These are phyloP conservation scores for Pyrenophora seminiperda DNA, from an alignment of 2,329 filamentous ascomycete genomes.

Conservation along the genomic window DNA sequence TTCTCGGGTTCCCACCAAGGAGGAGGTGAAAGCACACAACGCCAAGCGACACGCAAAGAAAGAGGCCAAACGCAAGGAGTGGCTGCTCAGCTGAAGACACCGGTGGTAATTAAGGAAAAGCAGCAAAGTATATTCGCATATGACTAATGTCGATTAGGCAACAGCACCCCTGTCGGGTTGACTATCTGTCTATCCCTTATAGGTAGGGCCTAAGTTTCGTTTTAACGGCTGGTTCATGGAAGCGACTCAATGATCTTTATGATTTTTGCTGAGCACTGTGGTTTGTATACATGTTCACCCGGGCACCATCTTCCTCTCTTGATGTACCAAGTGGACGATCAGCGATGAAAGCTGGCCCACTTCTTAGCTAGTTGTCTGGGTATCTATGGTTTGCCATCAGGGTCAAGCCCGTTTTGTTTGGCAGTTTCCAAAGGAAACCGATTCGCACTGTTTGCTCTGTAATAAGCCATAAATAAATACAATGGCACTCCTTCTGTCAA, in stretches of 20 bases:
- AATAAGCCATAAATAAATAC: constrained; percentile 8
- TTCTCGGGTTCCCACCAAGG: constrained; percentile 80
- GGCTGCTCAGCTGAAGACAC: constrained; percentile 75
- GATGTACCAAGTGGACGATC: constrained; percentile 5
- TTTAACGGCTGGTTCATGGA: constrained; percentile 6
- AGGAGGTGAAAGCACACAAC: constrained; percentile 88
- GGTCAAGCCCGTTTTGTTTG: neutral
- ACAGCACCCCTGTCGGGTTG: constrained; percentile 7
- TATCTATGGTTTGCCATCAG: constrained; percentile 3
- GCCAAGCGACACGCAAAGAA: no score
- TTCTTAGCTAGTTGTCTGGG: constrained; percentile 11
- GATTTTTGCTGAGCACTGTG: constrained; percentile 4
- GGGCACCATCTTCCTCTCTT: neutral
- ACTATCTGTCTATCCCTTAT: constrained; percentile 12
- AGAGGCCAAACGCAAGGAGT: constrained; percentile 92
- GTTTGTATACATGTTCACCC: neutral
- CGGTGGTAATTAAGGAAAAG: constrained; percentile 38
- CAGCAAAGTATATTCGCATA: constrained; percentile 23
- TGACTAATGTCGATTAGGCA: constrained; percentile 36
- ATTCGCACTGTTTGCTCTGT: constrained; percentile 3
- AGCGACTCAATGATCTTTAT: constrained; percentile 1
- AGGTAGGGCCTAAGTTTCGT: constrained; percentile 25
- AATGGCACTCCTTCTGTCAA: constrained; percentile 7
- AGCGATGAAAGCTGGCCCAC: neutral
- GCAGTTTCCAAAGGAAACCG: constrained; percentile 2